Base-by-base conservation (phyloP, 1,139 yeast species). In the Sugiyamaella pinicola region DNA sequence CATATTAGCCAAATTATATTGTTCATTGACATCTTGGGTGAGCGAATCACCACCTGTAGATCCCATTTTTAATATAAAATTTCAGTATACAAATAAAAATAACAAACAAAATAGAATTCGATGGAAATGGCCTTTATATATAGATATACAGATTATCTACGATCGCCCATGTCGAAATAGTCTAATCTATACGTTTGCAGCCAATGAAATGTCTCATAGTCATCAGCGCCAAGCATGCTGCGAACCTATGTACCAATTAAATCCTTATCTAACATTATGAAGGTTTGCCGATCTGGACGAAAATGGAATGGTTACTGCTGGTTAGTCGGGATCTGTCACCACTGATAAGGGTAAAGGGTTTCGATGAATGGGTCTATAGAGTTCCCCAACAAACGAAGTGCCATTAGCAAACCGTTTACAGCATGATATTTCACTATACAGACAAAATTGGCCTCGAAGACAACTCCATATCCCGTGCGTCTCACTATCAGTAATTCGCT, bases 1-100 rank as follows among this genome's bases (percentile, higher is more conserved):
- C 91, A 88, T 85, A 69, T 89, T 89, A 43, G 64, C 74, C 41
- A 57, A 85, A 58, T 85, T 84, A 69, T 80, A 91, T 65, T 81
- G 85, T 12, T 74, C 72, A 69, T 89, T 89, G 64, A 90, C 75
- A 70, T 91, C 87, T 44, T 81, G 80, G 26, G 81, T 79, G 66
- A 87, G 75, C 39, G 89, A 82, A 72, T 89, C 83, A 59, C 96
- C 96, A 58, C 96, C 96, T 55, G 65, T 64, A 22, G 37, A 18
- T 2, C 40, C 47, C 47, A 43, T 43, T 29, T 31, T 43, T 19
- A 12, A 33, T 33, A 3, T 35, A 8, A 31, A 8, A 8, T 31
- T 31, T 31, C 15, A 8, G 4, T 24, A 24, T 24, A 24, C n/a
- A n/a, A n/a, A 24, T 24, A 31, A 31, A 13, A 31, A 8, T 8